phyloP scores from a whole-genome alignment of 257 asterid species.

The Echites panduratus region DNA sequence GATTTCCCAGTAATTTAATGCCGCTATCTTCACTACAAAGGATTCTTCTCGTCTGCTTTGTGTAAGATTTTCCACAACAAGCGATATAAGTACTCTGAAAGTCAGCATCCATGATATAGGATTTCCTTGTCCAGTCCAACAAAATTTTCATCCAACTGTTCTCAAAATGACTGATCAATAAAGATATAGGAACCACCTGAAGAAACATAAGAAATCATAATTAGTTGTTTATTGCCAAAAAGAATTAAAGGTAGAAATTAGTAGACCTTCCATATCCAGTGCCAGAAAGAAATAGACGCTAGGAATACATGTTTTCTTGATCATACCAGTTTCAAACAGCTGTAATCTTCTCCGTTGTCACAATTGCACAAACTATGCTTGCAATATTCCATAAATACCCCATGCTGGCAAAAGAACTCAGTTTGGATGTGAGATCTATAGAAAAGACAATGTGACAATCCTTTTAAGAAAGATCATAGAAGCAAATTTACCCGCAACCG shows the following conservation, averaged over 20 bases:
- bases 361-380: slow-evolving; percentile 49
- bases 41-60: slow-evolving; percentile 38
- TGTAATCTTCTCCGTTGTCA: slow-evolving; percentile 30
- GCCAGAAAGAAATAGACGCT: not conserved
- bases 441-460: not conserved
- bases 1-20: slow-evolving; percentile 55
- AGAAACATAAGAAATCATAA: slow-evolving; percentile 4
- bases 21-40: slow-evolving; percentile 51
- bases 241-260: not conserved
- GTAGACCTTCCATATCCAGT: not conserved
- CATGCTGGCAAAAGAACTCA: slow-evolving; percentile 47
- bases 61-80: slow-evolving; percentile 51
- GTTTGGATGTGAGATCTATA: slow-evolving; percentile 10
- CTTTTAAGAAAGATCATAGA: slow-evolving; percentile 6
- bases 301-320: not conserved
- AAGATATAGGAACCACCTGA: slow-evolving; percentile 77
- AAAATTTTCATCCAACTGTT: slow-evolving; percentile 48
- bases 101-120: slow-evolving; percentile 24
- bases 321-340: slow-evolving; percentile 70
- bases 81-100: slow-evolving; percentile 24
- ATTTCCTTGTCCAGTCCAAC: slow-evolving; percentile 21
- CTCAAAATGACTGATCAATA: slow-evolving; percentile 53
- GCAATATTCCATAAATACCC: slow-evolving; percentile 68
- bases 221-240: not conserved
- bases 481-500: slow-evolving; percentile 43